A percentile compares a stretch with the other conserved stretches of the same genome.
phyloP scores from a whole-genome alignment of 257 asterid genomes.

The Vinca minor region DNA sequence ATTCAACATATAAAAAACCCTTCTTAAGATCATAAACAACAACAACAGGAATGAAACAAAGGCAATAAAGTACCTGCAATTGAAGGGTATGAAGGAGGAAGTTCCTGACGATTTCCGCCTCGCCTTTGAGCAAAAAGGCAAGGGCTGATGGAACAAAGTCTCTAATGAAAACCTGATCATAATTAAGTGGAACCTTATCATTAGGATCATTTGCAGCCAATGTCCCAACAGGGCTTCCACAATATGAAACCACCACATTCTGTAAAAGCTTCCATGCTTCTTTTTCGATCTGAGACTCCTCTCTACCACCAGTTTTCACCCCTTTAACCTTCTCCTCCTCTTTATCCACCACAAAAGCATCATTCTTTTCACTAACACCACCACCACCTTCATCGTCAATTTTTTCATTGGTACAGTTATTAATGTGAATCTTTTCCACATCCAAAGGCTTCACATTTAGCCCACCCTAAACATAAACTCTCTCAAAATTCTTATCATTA shows the following conservation, averaged over 20 bases:
- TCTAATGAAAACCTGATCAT: slow-evolving; percentile 90
- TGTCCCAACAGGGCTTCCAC: slow-evolving; percentile 84
- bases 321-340: slow-evolving; percentile 22
- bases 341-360: slow-evolving; percentile 9
- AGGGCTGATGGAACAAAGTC: slow-evolving; percentile 88
- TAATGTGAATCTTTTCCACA: slow-evolving; percentile 39
- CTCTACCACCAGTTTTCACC: slow-evolving; percentile 14
- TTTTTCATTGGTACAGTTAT: slow-evolving; percentile 18
- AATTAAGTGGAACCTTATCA: slow-evolving; percentile 69
- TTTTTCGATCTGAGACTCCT: slow-evolving; percentile 57
- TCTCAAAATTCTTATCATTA: slow-evolving; percentile 78
- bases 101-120: slow-evolving; percentile 71
- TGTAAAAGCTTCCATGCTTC: slow-evolving; percentile 75
- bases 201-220: slow-evolving; percentile 85
- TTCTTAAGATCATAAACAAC: neutral
- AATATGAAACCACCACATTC: slow-evolving; percentile 62
- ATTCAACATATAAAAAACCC: neutral
- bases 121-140: slow-evolving; percentile 91
- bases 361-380: slow-evolving; percentile 13
- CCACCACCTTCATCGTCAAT: slow-evolving; percentile 4
- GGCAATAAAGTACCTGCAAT: slow-evolving; percentile 56
- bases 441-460: slow-evolving; percentile 60
- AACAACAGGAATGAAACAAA: slow-evolving; percentile 2
- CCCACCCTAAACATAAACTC: slow-evolving; percentile 77
- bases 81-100: slow-evolving; percentile 90